Percentiles rank a stretch among this genome's conserved stretches.
phyloP scores from a whole-genome alignment of 1,284 basidiomycete species.

The Sphaerobolus stellatus region DNA sequence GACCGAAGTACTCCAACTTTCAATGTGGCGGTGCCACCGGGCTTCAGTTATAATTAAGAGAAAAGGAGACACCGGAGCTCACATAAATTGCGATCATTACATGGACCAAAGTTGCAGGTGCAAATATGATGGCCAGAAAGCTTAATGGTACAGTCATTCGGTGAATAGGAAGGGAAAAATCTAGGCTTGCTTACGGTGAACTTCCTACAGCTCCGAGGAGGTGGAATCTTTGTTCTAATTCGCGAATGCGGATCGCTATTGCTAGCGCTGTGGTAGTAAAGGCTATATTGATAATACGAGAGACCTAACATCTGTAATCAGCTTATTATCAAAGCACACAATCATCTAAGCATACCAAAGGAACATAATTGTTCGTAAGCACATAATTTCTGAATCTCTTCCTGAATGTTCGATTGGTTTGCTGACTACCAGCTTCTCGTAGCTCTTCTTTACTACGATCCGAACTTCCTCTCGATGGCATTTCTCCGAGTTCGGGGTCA shows the following conservation, averaged over 20 bases:
- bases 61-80: slow-evolving; percentile 27
- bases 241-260: slow-evolving; percentile 74
- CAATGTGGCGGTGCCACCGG: background rate
- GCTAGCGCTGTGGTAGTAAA: slow-evolving; percentile 81
- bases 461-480: slow-evolving; percentile 36
- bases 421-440: background rate
- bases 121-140: slow-evolving; percentile 83
- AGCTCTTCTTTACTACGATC: slow-evolving; percentile 7
- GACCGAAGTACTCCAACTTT: slow-evolving; percentile 88
- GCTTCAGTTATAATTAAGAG: background rate
- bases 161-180: slow-evolving; percentile 11
- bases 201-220: slow-evolving; percentile 75
- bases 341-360: slow-evolving; percentile 51
- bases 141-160: slow-evolving; percentile 40
- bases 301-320: slow-evolving; percentile 55
- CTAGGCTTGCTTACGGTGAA: slow-evolving; percentile 61
- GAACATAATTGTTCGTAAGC: slow-evolving; percentile 70
- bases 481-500: slow-evolving; percentile 28
- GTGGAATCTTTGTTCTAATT: slow-evolving; percentile 49
- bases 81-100: slow-evolving; percentile 84
- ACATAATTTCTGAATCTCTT: slow-evolving; percentile 64
- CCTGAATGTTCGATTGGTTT: slow-evolving; percentile 41
- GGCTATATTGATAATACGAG: slow-evolving; percentile 80
- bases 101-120: slow-evolving; percentile 81
- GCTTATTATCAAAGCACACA: slow-evolving; percentile 9